Conservation (phyloP, 345 rosid species). For the Dipteronia dyeriana region DNA sequence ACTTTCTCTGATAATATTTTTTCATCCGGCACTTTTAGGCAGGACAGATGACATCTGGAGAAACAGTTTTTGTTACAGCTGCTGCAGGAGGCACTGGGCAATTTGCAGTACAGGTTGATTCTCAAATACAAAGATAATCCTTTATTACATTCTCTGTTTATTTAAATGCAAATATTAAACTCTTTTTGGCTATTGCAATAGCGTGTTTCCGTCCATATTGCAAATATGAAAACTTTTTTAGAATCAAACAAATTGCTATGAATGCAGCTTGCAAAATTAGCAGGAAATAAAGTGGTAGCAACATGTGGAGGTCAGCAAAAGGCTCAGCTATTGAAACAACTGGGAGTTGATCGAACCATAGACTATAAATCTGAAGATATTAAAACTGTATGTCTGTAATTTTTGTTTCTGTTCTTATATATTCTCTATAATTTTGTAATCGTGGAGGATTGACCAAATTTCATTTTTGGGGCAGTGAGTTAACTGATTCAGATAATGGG, state of each 20-base stretch:
- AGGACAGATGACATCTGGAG: constrained; percentile 81
- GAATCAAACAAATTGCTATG: constrained; percentile 13
- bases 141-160: constrained; percentile 7
- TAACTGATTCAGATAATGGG: constrained; percentile 1
- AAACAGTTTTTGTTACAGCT: constrained; percentile 89
- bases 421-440: constrained; percentile 3
- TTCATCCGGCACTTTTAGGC: constrained; percentile 47
- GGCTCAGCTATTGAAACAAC: constrained; percentile 71
- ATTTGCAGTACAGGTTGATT: constrained; percentile 89
- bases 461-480: not conserved
- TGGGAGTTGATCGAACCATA: constrained; percentile 87
- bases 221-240: not conserved
- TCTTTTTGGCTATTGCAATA: not conserved
- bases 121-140: constrained; percentile 13
- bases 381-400: constrained; percentile 60
- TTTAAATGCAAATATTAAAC: not conserved
- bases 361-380: constrained; percentile 83
- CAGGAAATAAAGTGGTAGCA: constrained; percentile 84
- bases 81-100: constrained; percentile 99
- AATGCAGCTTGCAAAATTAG: constrained; percentile 85
- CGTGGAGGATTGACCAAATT: not conserved
- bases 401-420: constrained; percentile 8
- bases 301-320: constrained; percentile 93
- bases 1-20: constrained; percentile 17
- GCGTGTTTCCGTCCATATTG: not conserved